Base-by-base conservation (phyloP, 306 rosid genomes). In the Begonia loranthoides region DNA sequence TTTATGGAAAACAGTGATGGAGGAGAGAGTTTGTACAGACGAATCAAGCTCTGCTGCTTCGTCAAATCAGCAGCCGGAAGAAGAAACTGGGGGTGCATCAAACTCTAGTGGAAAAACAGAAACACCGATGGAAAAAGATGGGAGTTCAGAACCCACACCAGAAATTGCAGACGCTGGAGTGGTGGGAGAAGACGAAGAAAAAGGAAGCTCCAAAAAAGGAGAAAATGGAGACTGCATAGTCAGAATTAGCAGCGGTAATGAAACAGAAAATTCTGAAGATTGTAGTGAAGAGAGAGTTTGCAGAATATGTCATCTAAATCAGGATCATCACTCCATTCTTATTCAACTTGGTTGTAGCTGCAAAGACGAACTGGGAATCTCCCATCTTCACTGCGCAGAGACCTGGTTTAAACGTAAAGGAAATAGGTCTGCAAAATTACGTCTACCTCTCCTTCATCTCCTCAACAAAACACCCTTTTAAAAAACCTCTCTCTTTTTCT, bases 281-380 rank as follows among this genome's bases (percentile, higher is more conserved):
- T 36, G 21, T 17, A 10, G 6, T 2, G 45, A 13, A n/a, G 63
- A 65, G 49, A 50, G 11, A 11, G 53, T 51, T 17, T 65, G 63
- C 58, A 65, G 69, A 50, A 65, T 65, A 65, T 65, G 69, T 36
- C 69, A 65, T 65, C 57, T 65, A 49, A 36, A 40, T 17, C 34
- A 40, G 1, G 54, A 56, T 22, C 56, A 22, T 9, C 15, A 8
- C 13, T 41, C 62, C 11, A 55, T 15, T 34, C 53, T 57, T 12
- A 51, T 56, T 45, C 17, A 65, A 24, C 63, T 65, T n/a, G 69
- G 69, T 9, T 65, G 69, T 51, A 9, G 17, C 48, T 65, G 69
- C 58, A 65, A 65, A 51, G 48, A 33, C 6, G 69, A 65, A 17
- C 69, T 65, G 1, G 69, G 69, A 43, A 57, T 14, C n/a, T 65